A percentile compares a stretch with the other conserved stretches of the same genome.
These are phyloP conservation scores for Luzula sylvatica DNA, from an alignment of 176 grass and related monocot genomes.

Conservation along the genomic window DNA sequence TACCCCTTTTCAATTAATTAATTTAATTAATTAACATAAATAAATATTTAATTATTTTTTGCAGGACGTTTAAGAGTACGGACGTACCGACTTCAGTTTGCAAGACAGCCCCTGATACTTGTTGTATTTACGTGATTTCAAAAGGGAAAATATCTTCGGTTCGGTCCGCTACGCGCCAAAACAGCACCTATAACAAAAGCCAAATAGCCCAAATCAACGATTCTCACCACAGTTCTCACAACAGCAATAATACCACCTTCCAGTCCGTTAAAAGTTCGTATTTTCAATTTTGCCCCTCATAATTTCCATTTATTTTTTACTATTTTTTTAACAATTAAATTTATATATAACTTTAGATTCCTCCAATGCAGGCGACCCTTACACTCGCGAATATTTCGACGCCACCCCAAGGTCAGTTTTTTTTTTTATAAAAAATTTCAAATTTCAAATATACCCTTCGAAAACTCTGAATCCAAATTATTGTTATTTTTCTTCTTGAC, in stretches of 20 bases:
- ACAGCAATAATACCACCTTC: constrained; percentile 10
- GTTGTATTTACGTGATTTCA: constrained; percentile 64
- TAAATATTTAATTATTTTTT: constrained; percentile 3
- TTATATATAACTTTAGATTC: constrained; percentile 5
- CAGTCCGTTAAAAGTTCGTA: constrained; percentile 38
- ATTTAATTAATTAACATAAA: not conserved
- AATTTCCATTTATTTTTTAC: too few species aligned
- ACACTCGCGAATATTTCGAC: not conserved
- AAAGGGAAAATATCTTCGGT: constrained; percentile 70
- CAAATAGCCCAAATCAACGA: constrained; percentile 14
- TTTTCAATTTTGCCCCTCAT: not conserved
- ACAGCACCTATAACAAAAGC: constrained; percentile 16
- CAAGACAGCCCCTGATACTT: constrained; percentile 44
- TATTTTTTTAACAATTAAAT: too few species aligned
- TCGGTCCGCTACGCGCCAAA: constrained; percentile 40
- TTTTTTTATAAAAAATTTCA: not conserved
- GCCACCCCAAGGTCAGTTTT: constrained; percentile 1
- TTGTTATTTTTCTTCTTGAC: not conserved
- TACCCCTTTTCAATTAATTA: not conserved
- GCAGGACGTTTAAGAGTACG: constrained; percentile 54
- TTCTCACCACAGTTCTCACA: constrained; percentile 19
- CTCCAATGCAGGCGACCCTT: constrained; percentile 35
- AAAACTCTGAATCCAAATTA: too few species aligned
- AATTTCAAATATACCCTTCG: too few species aligned
- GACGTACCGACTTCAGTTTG: constrained; percentile 61